These are phyloP conservation scores for Aspergillus neotritici DNA, from an alignment of 2,329 filamentous ascomycete genomes.

Conservation along the genomic window DNA sequence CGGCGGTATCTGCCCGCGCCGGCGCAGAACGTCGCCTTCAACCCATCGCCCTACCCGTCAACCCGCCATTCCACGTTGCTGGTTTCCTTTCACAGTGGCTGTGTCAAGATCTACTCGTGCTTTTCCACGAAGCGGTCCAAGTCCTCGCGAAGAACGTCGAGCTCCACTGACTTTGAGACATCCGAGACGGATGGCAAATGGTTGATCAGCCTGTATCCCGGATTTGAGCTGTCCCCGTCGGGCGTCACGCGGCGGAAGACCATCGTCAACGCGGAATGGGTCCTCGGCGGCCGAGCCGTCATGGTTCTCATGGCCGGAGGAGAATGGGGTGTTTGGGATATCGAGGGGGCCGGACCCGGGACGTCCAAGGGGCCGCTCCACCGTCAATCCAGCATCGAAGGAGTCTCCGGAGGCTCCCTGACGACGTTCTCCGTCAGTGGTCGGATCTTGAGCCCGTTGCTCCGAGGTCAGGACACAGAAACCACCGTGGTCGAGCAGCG, in stretches of 20 bases:
- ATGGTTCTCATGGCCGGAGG: conserved; percentile 43
- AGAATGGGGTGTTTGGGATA: conserved; percentile 48
- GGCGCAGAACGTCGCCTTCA: conserved; percentile 50
- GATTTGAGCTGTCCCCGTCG: conserved; percentile 31
- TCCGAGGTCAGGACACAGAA: conserved; percentile 18
- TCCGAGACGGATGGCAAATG: conserved; percentile 37
- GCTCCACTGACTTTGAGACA: conserved; percentile 27
- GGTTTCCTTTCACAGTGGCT: conserved; percentile 50
- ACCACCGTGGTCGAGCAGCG: conserved; percentile 23
- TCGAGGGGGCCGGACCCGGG: conserved; percentile 42
- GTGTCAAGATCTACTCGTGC: conserved; percentile 54
- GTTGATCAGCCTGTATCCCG: conserved; percentile 40
- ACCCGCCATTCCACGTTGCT: conserved; percentile 51
- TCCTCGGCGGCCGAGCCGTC: conserved; percentile 40
- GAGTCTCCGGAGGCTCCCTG: conserved; percentile 37
- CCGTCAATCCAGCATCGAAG: conserved; percentile 34
- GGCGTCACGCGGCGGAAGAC: conserved; percentile 35
- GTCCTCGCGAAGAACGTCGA: conserved; percentile 23
- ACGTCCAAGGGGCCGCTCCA: conserved; percentile 35
- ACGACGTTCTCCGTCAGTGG: conserved; percentile 40
- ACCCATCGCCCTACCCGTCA: conserved; percentile 48
- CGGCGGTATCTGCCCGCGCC: conserved; percentile 46
- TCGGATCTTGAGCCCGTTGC: conserved; percentile 28
- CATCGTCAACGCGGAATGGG: conserved; percentile 44
- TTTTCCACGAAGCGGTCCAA: conserved; percentile 35